Evolutionary conservation across 2,329 filamentous ascomycete species (phyloP).

Genomic region (Pseudogymnoascus sp.): DNA sequence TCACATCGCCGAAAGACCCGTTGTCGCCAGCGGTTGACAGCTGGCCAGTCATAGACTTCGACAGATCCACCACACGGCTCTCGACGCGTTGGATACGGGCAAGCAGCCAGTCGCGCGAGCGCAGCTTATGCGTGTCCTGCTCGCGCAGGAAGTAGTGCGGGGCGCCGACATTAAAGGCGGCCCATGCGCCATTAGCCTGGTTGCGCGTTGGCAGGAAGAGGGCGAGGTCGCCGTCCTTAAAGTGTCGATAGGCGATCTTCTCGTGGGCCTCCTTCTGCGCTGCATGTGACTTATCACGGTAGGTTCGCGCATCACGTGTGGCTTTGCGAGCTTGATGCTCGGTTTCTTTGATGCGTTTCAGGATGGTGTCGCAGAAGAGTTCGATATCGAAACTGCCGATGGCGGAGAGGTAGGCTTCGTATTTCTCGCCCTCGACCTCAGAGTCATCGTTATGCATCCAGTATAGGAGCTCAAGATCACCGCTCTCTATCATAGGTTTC

Average conservation of each 20-base stretch:
- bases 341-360: constrained; percentile 85
- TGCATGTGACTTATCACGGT: constrained; percentile 77
- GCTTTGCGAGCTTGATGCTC: constrained; percentile 91
- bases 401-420: constrained; percentile 64
- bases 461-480: constrained; percentile 67
- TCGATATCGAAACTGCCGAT: constrained; percentile 78
- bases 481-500: constrained; percentile 51
- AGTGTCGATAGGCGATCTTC: constrained; percentile 91
- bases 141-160: constrained; percentile 96
- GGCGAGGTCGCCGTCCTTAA: constrained; percentile 93
- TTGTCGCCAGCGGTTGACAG: constrained; percentile 31
- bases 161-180: constrained; percentile 94
- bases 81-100: constrained; percentile 87
- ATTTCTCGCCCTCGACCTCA: constrained; percentile 64
- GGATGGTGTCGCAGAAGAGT: constrained; percentile 73
- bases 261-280: constrained; percentile 82
- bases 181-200: constrained; percentile 91
- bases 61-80: constrained; percentile 87
- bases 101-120: constrained; percentile 88
- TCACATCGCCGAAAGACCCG: constrained; percentile 41
- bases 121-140: constrained; percentile 78
- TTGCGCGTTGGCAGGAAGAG: constrained; percentile 92
- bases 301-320: constrained; percentile 78
- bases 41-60: constrained; percentile 53
- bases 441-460: constrained; percentile 70